Evolutionary conservation across 179 eudicot genomes (phyloP).

Genomic region (Spinacia oleracea): DNA sequence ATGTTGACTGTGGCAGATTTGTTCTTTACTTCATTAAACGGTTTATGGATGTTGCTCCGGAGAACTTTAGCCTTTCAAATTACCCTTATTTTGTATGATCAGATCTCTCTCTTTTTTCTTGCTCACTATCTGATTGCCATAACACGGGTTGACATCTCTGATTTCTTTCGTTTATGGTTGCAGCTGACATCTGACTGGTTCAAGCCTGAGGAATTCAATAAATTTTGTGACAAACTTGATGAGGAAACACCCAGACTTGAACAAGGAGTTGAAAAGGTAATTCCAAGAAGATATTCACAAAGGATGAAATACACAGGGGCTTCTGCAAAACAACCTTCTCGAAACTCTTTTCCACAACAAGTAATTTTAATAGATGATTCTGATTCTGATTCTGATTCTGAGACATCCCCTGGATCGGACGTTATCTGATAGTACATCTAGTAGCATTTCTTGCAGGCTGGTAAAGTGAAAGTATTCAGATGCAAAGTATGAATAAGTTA

Average conservation of each 20-base stretch:
- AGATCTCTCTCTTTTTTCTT: constrained; percentile 1
- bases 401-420: background rate
- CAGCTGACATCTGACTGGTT: constrained; percentile 67
- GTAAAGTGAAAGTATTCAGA: too few relatives aligned
- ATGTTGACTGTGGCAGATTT: constrained; percentile 64
- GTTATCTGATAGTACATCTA: background rate
- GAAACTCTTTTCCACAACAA: too few relatives aligned
- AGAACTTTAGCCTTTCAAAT: constrained; percentile 45
- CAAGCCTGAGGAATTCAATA: constrained; percentile 34
- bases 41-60: constrained; percentile 63
- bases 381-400: constrained; percentile 15
- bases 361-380: constrained; percentile 7
- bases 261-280: background rate
- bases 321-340: background rate
- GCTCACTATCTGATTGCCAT: background rate
- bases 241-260: constrained; percentile 19
- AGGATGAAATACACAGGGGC: constrained; percentile 24
- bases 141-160: background rate
- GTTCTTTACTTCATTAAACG: constrained; percentile 57
- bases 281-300: constrained; percentile 27
- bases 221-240: constrained; percentile 44
- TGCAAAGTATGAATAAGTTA: too few relatives aligned
- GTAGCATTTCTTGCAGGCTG: background rate
- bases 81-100: constrained; percentile 66
- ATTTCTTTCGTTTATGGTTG: constrained; percentile 2